Conservation (phyloP, 768 basidiomycete genomes). For the Tubosaeta brunneosetosa region DNA sequence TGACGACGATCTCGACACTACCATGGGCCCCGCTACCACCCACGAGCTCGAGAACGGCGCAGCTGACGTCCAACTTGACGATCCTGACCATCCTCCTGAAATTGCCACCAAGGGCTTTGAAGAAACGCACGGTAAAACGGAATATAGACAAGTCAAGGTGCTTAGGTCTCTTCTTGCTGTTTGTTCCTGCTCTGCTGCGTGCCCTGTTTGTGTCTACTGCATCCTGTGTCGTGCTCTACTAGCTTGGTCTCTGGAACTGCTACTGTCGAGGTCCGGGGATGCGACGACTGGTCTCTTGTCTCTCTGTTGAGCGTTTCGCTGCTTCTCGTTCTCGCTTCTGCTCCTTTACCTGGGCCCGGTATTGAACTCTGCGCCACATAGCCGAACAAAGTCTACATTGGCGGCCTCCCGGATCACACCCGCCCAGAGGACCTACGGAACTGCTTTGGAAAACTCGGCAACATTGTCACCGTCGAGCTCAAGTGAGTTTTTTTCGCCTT, state of each 20-base stretch:
- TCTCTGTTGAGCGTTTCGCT: slow-evolving; percentile 28
- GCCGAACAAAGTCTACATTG: slow-evolving; percentile 93
- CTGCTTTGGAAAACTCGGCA: slow-evolving; percentile 83
- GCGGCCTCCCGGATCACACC: slow-evolving; percentile 83
- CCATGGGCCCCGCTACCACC: slow-evolving; percentile 44
- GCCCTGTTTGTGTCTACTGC: slow-evolving; percentile 16
- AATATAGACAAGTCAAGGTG: slow-evolving; percentile 78
- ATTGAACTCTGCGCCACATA: slow-evolving; percentile 69
- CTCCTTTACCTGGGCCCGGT: slow-evolving; percentile 49
- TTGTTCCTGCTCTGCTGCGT: slow-evolving; percentile 21
- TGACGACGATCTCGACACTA: slow-evolving; percentile 42
- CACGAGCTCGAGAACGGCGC: slow-evolving; percentile 42
- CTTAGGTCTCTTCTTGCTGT: slow-evolving; percentile 57
- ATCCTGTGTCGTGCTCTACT: slow-evolving; percentile 18
- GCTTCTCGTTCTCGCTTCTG: slow-evolving; percentile 40
- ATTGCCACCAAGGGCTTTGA: slow-evolving; percentile 29
- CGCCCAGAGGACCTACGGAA: slow-evolving; percentile 79
- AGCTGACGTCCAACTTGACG: slow-evolving; percentile 37
- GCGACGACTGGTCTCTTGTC: slow-evolving; percentile 33
- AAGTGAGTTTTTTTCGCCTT: slow-evolving; percentile 52
- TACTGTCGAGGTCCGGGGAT: slow-evolving; percentile 24
- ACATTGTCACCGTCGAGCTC: slow-evolving; percentile 70
- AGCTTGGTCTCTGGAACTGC: slow-evolving; percentile 21
- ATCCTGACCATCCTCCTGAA: slow-evolving; percentile 17
- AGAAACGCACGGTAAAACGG: slow-evolving; percentile 38